Evolutionary conservation across 1,284 basidiomycete genomes (phyloP).

Genomic region (Apiotrichum gracile): DNA sequence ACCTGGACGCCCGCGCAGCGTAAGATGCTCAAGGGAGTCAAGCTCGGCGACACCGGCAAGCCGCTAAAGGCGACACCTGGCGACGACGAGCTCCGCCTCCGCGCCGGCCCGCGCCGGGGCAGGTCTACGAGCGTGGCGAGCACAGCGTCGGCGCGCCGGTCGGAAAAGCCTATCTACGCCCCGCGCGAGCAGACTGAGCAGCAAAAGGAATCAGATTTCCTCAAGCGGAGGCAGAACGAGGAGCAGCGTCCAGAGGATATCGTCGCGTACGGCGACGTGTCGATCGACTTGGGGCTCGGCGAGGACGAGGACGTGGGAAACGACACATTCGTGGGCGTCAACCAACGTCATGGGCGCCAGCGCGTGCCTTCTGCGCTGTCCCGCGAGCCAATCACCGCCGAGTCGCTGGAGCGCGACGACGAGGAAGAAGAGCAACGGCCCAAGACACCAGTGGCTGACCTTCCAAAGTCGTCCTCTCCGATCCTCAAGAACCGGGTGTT

Average conservation of each 20-base stretch:
- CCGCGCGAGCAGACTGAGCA: not conserved
- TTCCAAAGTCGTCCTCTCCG: not conserved
- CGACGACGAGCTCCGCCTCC: conserved; percentile 3
- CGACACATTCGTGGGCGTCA: conserved; percentile 9
- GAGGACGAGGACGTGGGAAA: conserved; percentile 9
- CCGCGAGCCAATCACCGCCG: not conserved
- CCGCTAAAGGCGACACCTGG: conserved; percentile 4
- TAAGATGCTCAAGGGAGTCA: not conserved
- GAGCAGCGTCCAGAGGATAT: not conserved
- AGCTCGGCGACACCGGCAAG: not conserved
- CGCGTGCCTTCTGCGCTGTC: not conserved
- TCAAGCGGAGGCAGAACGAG: not conserved
- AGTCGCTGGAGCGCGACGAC: not conserved
- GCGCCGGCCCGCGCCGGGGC: not conserved
- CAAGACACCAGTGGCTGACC: not conserved
- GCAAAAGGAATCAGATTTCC: not conserved
- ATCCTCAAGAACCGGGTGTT: too few relatives aligned
- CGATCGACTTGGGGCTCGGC: not conserved
- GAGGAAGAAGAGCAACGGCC: not conserved
- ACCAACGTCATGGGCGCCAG: too few relatives aligned
- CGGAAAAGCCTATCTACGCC: not conserved
- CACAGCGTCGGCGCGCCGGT: not conserved
- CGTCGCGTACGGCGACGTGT: not conserved
- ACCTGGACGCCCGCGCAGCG: not conserved
- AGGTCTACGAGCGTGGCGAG: not conserved